Evolutionary conservation across 371 early-diverging fungal species (phyloP), one percentile per base, ranked within the genome.

Genomic region (Circinella minor): DNA sequence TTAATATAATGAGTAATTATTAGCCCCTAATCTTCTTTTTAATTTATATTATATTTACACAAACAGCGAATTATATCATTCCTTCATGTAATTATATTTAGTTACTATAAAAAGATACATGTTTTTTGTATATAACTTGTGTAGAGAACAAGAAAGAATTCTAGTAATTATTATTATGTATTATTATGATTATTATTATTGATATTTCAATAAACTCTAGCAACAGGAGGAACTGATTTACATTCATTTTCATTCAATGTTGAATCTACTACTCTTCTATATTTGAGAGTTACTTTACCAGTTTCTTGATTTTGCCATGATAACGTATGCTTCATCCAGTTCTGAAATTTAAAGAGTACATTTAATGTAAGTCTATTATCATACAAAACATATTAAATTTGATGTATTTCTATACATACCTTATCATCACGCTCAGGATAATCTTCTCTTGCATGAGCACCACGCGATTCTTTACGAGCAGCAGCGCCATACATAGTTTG

Each of bases 251-350:
- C 95, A 75, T 98, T 98, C 71, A 98, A 84, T 49, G 99, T 98
- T 46, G 81, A 84, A 72, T 71, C 79, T 27, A 86, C 86, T 67
- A 98, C 98, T 17, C 77, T 77, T 70, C 99, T 92, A 88, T 99
- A 98, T 65, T 81, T 82, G 60, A 98, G 85, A 73, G 81, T 89
- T 55, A 95, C 91, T 59, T 90, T 86, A 64, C 92, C 91, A 47
- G 92, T 91, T 69, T 92, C 84, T 71, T 91, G 93, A 78, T 94
- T 86, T 86, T 96, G 94, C 89, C 92, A 96, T 61, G 98, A 95
- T 59, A 98, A 88, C 54, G 97, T 96, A 88, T 98, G 99, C 91
- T 98, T 98, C 97, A 97, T 96, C 98, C 97, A 98, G 78, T 95
- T 88, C 69, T 83, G 27, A 27, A 27, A 81, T 27, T 27, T 10